phyloP scores from a whole-genome alignment of 1,139 yeast species.

The Pneumocystis canis region DNA sequence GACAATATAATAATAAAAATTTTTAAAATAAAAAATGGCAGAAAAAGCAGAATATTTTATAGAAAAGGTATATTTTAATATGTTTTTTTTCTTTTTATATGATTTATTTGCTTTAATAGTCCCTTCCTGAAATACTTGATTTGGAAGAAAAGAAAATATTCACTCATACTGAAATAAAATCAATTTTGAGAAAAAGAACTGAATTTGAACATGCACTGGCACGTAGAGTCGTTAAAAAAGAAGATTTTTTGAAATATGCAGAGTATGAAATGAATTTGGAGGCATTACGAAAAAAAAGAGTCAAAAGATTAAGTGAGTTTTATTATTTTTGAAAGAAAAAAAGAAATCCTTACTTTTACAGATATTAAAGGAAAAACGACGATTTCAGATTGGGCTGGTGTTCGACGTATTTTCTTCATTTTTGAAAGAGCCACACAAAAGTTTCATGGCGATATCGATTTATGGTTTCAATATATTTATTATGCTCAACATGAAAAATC shows the following conservation, averaged over 20 bases:
- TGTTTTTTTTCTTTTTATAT: background rate
- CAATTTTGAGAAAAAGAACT: constrained; percentile 84
- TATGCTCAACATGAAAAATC: constrained; percentile 65
- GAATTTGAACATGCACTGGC: constrained; percentile 86
- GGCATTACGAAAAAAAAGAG: constrained; percentile 58
- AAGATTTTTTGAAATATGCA: constrained; percentile 66
- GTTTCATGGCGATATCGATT: constrained; percentile 58
- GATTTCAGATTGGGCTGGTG: constrained; percentile 77
- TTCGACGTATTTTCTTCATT: constrained; percentile 65
- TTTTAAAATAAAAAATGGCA: background rate
- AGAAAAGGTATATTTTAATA: background rate
- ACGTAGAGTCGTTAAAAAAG: constrained; percentile 66
- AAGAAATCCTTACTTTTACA: background rate
- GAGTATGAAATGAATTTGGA: constrained; percentile 75
- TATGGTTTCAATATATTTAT: constrained; percentile 68
- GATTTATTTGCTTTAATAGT: constrained; percentile 19
- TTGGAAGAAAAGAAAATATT: constrained; percentile 68
- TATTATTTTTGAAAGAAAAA: background rate
- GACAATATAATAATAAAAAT: background rate
- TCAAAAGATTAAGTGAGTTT: constrained; percentile 37
- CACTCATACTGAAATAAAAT: constrained; percentile 45
- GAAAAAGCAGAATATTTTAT: background rate
- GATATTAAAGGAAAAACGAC: constrained; percentile 33
- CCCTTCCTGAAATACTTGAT: constrained; percentile 88
- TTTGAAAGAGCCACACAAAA: constrained; percentile 71